phyloP scores from a whole-genome alignment of 2,329 filamentous ascomycete species.

The Verticillium nubilum region DNA sequence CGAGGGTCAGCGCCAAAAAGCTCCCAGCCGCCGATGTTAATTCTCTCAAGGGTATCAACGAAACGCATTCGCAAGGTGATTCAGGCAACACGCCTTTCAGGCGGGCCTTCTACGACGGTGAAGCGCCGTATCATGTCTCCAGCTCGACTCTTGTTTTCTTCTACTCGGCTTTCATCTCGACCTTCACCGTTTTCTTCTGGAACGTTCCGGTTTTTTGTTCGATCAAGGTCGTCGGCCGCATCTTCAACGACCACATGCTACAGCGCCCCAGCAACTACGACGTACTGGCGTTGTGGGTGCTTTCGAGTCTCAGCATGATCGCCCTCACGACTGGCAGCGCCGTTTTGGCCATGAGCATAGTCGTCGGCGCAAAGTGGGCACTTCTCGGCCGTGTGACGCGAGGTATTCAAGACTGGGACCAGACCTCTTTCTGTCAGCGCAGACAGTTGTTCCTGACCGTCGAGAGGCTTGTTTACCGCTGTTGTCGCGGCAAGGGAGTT shows the following conservation, averaged over 20 bases:
- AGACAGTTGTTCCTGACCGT: constrained; percentile 51
- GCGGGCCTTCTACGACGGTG: constrained; percentile 47
- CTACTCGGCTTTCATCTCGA: constrained; percentile 40
- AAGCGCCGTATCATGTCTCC: constrained; percentile 45
- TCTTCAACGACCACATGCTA: constrained; percentile 20
- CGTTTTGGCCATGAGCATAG: constrained; percentile 33
- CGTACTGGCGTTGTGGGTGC: constrained; percentile 29
- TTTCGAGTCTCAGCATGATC: constrained; percentile 33
- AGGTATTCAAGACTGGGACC: constrained; percentile 54
- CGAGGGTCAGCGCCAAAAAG: background rate
- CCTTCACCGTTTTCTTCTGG: constrained; percentile 45
- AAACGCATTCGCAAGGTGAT: background rate
- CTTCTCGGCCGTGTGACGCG: constrained; percentile 43
- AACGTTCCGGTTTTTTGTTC: constrained; percentile 41
- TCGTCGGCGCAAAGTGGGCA: constrained; percentile 45
- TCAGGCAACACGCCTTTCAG: constrained; percentile 40
- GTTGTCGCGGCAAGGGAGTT: constrained; percentile 44
- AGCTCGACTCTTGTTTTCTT: constrained; percentile 40
- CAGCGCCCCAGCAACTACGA: constrained; percentile 18
- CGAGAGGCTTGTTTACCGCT: constrained; percentile 44
- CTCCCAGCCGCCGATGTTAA: constrained; percentile 2
- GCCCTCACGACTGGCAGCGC: constrained; percentile 36
- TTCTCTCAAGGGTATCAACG: background rate
- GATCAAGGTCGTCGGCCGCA: constrained; percentile 35
- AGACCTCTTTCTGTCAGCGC: constrained; percentile 49